These are phyloP conservation scores for Vitellaria paradoxa DNA, from an alignment of 179 eudicot genomes.

Conservation along the genomic window DNA sequence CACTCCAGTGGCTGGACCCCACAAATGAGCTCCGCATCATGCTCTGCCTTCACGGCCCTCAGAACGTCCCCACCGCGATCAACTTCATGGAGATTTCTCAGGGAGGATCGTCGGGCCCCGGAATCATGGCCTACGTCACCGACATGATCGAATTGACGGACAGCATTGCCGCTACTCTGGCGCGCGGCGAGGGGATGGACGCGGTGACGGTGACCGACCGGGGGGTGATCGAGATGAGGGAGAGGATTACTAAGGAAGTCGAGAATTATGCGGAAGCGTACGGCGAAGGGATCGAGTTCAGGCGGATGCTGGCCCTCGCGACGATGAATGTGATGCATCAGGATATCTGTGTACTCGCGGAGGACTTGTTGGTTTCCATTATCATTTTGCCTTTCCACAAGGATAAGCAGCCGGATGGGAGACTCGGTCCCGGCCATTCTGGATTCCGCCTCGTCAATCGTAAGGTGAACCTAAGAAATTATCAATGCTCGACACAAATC, in stretches of 20 bases:
- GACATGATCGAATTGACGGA: constrained; percentile 87
- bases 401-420: constrained; percentile 39
- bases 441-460: constrained; percentile 83
- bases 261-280: constrained; percentile 30
- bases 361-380: constrained; percentile 55
- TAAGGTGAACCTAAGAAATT: constrained; percentile 46
- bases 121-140: constrained; percentile 63
- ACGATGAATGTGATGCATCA: constrained; percentile 70
- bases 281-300: constrained; percentile 15
- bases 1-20: constrained; percentile 76
- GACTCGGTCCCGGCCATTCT: constrained; percentile 38
- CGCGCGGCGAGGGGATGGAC: constrained; percentile 44
- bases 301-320: constrained; percentile 59
- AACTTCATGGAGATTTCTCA: constrained; percentile 74
- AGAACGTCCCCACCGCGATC: constrained; percentile 55
- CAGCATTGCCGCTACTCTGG: constrained; percentile 54
- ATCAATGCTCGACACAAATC: background rate
- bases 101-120: constrained; percentile 57
- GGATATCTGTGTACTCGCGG: constrained; percentile 64
- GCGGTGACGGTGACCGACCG: constrained; percentile 58
- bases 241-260: constrained; percentile 43
- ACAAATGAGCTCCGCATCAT: constrained; percentile 55
- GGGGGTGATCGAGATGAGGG: constrained; percentile 46
- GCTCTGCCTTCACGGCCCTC: constrained; percentile 63
- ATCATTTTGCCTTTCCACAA: constrained; percentile 78